A percentile compares a stretch with the other conserved stretches of the same genome.
These are phyloP conservation scores for Gautieria morchelliformis DNA, from an alignment of 768 basidiomycete genomes.

Conservation along the genomic window DNA sequence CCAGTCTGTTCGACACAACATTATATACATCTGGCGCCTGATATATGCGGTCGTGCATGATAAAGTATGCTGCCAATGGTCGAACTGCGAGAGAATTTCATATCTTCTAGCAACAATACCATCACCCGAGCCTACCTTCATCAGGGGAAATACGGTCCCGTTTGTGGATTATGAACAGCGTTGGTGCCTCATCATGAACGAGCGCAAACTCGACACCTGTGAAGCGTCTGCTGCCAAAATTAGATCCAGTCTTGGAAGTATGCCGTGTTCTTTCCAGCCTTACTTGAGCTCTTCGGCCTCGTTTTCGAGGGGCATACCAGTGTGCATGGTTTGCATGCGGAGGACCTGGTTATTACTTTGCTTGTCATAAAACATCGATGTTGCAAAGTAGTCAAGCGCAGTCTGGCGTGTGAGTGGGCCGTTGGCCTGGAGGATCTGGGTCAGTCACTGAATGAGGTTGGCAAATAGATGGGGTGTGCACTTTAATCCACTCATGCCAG, in stretches of 20 bases:
- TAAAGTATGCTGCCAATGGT: constrained; percentile 76
- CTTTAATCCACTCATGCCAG: constrained; percentile 88
- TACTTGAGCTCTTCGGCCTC: constrained; percentile 84
- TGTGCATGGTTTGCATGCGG: constrained; percentile 89
- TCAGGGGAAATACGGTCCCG: constrained; percentile 75
- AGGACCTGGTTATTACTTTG: constrained; percentile 88
- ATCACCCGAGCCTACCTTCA: constrained; percentile 45
- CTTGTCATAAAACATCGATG: constrained; percentile 91
- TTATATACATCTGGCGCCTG: constrained; percentile 81
- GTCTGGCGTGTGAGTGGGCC: constrained; percentile 69
- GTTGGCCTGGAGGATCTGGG: constrained; percentile 40
- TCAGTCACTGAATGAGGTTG: not conserved
- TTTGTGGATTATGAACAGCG: constrained; percentile 85
- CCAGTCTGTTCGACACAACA: constrained; percentile 75
- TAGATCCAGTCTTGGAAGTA: not conserved
- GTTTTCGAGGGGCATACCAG: constrained; percentile 63
- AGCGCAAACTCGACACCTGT: constrained; percentile 82
- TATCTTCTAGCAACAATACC: not conserved
- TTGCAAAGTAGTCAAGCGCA: constrained; percentile 84
- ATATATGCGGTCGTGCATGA: constrained; percentile 84
- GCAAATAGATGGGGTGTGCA: constrained; percentile 14
- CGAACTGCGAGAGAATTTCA: constrained; percentile 39
- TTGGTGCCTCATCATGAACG: constrained; percentile 69
- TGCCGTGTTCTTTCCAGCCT: constrained; percentile 15
- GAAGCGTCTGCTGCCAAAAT: constrained; percentile 50